Evolutionary conservation across 257 asterid species (phyloP), one percentile per base, ranked within the genome.

Genomic region (Verbena officinalis): DNA sequence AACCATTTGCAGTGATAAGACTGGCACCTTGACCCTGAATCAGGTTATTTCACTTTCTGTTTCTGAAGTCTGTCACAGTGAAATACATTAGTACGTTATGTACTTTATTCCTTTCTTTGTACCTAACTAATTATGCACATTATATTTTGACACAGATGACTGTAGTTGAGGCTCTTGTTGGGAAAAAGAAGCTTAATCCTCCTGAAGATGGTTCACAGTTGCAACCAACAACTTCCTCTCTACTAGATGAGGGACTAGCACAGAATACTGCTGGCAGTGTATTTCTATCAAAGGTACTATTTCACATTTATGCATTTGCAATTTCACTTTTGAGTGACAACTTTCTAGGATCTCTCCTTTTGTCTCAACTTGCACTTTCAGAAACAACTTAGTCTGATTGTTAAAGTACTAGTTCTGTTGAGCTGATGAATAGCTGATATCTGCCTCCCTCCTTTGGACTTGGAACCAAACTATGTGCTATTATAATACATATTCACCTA

Each of bases 1-100:
- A 54, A 87, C 98, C 70, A 93, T 93, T 70, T 89, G 96, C 83
- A 93, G 98, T 63, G 98, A 93, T 73, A 90, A 93, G 78, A 93
- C 97, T 46, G 99, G 99, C 73, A 93, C 99, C 44, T 73, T 93
- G 76, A 93, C 99, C 44, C 77, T 90, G 77, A 93, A 93, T 78
- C 95, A 87, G 97, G 99, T 87, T 59, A 21, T 0, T 73, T 46
- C 19, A 14, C 59, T 48, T 75, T 36, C 27, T 17, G 36, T 40
- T n/a, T 5, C 40, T 73, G 56, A 50, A 57, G 20, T 71, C 55
- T 73, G 59, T 64, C 39, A 68, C 22, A 42, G 16, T 27, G 61
- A 52, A 58, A 67, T 33, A 45, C 54, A 44, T 59, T 39, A 64
- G 31, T 68, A 46, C 62, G 43, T 42, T 46, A 36, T 33, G 34